Evolutionary conservation across 164 flowering plant genomes (phyloP).

Genomic region (Annona squamosa): DNA sequence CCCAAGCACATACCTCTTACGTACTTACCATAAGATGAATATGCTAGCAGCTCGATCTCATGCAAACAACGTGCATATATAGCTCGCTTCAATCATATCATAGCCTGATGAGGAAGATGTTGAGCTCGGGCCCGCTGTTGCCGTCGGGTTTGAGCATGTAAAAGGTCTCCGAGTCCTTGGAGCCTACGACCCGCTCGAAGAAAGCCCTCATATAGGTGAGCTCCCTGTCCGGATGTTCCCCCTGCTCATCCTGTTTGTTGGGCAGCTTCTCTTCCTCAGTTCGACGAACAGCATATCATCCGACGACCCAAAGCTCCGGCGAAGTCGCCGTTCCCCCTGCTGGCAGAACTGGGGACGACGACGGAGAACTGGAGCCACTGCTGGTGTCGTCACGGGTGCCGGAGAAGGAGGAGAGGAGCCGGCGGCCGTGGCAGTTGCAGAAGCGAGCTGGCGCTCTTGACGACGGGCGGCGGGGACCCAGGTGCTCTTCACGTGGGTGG

Average conservation of each 20-base stretch:
- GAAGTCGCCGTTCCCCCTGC: no score
- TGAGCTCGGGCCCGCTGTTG: constrained; percentile 60
- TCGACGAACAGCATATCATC: no score
- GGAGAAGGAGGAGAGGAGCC: no score
- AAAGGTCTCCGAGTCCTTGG: constrained; percentile 63
- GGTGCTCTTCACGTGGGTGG: constrained; percentile 93
- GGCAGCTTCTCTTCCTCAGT: no score
- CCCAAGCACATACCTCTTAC: no score
- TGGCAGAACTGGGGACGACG: no score
- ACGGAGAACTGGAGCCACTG: no score
- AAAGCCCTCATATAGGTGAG: constrained; percentile 60
- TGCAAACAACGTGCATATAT: no score
- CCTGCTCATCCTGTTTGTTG: constrained; percentile 18
- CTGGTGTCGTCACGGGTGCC: no score
- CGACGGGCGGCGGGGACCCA: constrained; percentile 92
- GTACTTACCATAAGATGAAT: no score
- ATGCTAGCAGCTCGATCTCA: no score
- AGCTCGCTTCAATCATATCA: constrained; percentile 12
- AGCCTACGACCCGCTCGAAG: constrained; percentile 59
- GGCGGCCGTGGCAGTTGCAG: constrained; percentile 17
- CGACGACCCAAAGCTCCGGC: no score
- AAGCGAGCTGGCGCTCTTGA: constrained; percentile 64
- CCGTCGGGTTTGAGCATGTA: constrained; percentile 83
- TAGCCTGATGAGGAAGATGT: constrained; percentile 62
- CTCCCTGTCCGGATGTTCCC: constrained; percentile 30